Evolutionary conservation across 768 basidiomycete genomes (phyloP), one percentile per base, ranked within the genome.

Genomic region (Baorangia bicolor): DNA sequence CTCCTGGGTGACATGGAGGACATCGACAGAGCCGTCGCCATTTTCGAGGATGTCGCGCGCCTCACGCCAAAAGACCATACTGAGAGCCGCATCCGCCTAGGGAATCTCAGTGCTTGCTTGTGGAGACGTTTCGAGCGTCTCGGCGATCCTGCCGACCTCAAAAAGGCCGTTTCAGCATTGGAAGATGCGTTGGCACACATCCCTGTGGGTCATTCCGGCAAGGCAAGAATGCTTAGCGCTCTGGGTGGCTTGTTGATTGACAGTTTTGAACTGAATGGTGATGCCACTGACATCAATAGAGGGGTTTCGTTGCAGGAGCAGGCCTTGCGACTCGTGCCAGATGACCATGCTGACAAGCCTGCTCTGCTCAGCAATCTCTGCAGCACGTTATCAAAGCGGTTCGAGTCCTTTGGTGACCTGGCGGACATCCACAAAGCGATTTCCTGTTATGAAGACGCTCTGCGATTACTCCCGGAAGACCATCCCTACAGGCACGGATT

Each of bases 341-440:
- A 46, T n/a, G 27, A 30, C 27, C 44, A 53, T 45, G 11, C 18
- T 3, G 10, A 46, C 18, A 53, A 35, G 21, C 27, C 44, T 20
- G 13, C 5, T 30, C 14, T 27, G 18, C 34, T 53, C 27, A 23
- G 27, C 37, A 53, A 53, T 30, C 35, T 46, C 37, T 44, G 51
- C 6, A 39, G 18, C 30, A 23, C 42, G 6, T 38, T 53, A 20
- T n/a, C 27, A 5, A 35, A 6, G 5, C 20, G 66, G 57, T 60
- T 47, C 14, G 43, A 33, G 14, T 27, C 14, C 13, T 28, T 35
- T n/a, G 30, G 45, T n/a, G 31, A 51, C 23, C n/a, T 51, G 11
- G 31, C 47, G 5, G 44, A 44, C 34, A 34, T 49, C 16, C 25
- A 55, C n/a, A 45, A 42, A 8, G 47, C 54, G 18, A 61, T 63